Conservation (phyloP, 352 stramenopile species). For the Pythium aquatile region DNA sequence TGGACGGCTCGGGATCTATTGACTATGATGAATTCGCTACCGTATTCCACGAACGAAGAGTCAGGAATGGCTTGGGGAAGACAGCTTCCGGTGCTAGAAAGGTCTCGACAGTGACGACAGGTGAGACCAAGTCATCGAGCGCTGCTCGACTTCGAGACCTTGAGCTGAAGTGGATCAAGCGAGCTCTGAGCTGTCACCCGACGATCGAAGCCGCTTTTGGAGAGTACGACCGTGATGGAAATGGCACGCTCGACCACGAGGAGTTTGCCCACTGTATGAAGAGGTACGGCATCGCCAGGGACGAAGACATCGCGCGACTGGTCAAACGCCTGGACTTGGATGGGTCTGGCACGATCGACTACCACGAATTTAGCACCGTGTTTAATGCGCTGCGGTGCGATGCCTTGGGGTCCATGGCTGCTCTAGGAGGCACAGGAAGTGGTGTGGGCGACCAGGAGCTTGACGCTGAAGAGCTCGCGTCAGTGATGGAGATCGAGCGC, state of each 20-base stretch:
- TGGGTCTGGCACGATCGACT: conserved; percentile 48
- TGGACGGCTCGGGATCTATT: conserved; percentile 43
- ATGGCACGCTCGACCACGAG: conserved; percentile 49
- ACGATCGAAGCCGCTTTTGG: conserved; percentile 61
- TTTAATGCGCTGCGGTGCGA: conserved; percentile 50
- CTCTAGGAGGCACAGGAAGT: not conserved
- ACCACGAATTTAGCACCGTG: conserved; percentile 51
- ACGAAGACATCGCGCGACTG: conserved; percentile 51
- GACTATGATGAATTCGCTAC: conserved; percentile 66
- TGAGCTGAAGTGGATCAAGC: conserved; percentile 66
- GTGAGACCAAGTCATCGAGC: conserved; percentile 30
- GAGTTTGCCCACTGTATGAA: conserved; percentile 72
- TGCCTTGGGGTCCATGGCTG: not conserved
- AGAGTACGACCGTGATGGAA: conserved; percentile 62
- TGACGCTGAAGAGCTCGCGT: conserved; percentile 45
- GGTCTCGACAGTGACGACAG: not conserved
- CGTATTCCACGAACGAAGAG: conserved; percentile 48
- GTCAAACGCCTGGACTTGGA: conserved; percentile 50
- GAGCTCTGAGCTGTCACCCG: conserved; percentile 51
- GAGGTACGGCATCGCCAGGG: conserved; percentile 57
- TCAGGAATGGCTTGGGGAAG: not conserved
- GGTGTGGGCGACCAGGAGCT: conserved; percentile 33
- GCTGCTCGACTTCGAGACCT: conserved; percentile 40
- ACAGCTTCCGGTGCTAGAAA: not conserved
- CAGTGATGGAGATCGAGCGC: conserved; percentile 63